Percentiles rank a stretch among this genome's conserved stretches.
These are phyloP conservation scores for Haberlea rhodopensis DNA, from an alignment of 257 asterid species.

Conservation along the genomic window DNA sequence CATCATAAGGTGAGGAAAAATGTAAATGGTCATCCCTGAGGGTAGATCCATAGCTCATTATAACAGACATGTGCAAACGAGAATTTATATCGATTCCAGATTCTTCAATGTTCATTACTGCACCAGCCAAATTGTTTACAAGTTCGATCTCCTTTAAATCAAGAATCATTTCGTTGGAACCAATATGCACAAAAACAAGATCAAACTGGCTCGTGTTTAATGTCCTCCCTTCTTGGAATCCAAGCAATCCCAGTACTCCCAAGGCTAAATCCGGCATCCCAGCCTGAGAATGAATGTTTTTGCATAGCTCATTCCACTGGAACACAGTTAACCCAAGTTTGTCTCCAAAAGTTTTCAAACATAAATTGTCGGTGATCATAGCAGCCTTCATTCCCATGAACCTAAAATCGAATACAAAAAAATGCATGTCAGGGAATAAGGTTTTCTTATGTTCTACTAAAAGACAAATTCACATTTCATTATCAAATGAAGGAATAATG, in stretches of 20 bases:
- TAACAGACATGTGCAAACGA: conserved; percentile 66
- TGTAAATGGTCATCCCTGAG: conserved; percentile 34
- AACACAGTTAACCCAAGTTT: conserved; percentile 52
- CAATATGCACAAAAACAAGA: conserved; percentile 58
- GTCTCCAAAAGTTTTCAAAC: conserved; percentile 49
- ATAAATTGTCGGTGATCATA: conserved; percentile 44
- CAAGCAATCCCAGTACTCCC: conserved; percentile 60
- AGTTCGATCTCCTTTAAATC: conserved; percentile 41
- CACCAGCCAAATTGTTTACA: conserved; percentile 56
- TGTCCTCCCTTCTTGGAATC: conserved; percentile 64
- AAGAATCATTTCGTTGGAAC: conserved; percentile 42
- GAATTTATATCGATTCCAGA: conserved; percentile 51
- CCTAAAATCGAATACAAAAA: conserved; percentile 39
- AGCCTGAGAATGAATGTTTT: conserved; percentile 17
- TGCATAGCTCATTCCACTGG: conserved; percentile 38
- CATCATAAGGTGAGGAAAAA: conserved; percentile 32
- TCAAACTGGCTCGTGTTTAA: conserved; percentile 53
- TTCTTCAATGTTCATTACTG: conserved; percentile 35
- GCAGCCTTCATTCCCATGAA: conserved; percentile 93
- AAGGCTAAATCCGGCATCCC: conserved; percentile 37
- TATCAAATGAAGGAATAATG: neutral
- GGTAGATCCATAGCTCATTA: conserved; percentile 75
- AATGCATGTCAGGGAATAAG: neutral
- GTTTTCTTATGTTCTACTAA: neutral
- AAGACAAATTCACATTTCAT: conserved; percentile 6